A percentile compares a stretch with the other conserved stretches of the same genome.
Conservation (phyloP, 2,329 filamentous ascomycete genomes). For the Colletotrichum sp. region DNA sequence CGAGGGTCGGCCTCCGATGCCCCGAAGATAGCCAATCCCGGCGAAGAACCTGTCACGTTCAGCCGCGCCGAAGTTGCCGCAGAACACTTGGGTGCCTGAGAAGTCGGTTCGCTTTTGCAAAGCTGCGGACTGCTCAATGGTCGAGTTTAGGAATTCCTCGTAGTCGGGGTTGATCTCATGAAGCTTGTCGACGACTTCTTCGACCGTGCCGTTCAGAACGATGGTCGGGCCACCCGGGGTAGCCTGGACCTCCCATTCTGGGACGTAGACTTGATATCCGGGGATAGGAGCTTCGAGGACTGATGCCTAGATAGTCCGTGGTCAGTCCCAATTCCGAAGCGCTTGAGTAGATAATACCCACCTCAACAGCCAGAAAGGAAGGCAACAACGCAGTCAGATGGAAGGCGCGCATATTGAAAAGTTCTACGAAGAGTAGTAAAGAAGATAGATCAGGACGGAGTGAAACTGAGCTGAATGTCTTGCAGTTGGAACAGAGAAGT, state of each 20-base stretch:
- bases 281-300: neutral
- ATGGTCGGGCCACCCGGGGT: neutral
- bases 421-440: neutral
- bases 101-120: neutral
- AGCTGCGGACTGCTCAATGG: neutral
- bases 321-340: neutral
- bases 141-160: neutral
- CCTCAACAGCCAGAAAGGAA: neutral
- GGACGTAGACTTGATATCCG: neutral
- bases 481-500: neutral
- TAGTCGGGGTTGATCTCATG: neutral
- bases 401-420: neutral
- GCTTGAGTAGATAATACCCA: neutral
- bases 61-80: neutral
- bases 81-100: neutral
- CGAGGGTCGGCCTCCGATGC: neutral
- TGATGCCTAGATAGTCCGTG: neutral
- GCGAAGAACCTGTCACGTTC: neutral
- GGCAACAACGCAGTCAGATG: neutral
- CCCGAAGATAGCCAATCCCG: neutral
- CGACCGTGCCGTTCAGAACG: neutral
- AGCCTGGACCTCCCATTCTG: neutral
- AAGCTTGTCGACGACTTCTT: neutral
- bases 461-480: neutral
- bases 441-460: accelerated